Evolutionary conservation across 345 rosid genomes (phyloP).

Genomic region (Rhodamnia argentea): DNA sequence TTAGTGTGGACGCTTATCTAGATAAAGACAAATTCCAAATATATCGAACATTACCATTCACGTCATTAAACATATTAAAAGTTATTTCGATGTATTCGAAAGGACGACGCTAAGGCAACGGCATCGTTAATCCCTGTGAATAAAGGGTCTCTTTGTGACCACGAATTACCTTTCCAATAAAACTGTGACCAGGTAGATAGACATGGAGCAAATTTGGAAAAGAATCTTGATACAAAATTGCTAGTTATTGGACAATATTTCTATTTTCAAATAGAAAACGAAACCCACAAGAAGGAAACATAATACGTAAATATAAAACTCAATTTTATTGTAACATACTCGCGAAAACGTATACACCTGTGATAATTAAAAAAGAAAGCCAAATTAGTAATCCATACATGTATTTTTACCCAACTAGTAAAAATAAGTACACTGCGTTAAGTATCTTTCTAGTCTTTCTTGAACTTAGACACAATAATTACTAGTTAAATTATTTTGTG

Average conservation of each 20-base stretch:
- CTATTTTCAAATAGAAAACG: not conserved
- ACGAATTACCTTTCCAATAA: not conserved
- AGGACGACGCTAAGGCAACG: not conserved
- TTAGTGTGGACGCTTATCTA: not conserved
- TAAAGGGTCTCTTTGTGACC: not conserved
- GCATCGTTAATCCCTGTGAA: not conserved
- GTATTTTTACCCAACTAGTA: not conserved
- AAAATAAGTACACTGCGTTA: not conserved
- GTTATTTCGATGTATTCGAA: not conserved
- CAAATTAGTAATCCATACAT: not conserved
- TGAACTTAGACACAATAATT: not conserved
- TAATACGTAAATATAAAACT: not conserved
- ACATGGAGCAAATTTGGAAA: not conserved
- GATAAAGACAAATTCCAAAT: not conserved
- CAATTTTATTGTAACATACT: not conserved
- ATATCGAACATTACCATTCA: not conserved
- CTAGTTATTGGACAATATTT: not conserved
- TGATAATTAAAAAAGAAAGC: not conserved
- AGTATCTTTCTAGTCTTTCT: not conserved
- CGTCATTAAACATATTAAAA: not conserved
- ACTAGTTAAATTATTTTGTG: not conserved
- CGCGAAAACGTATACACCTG: not conserved
- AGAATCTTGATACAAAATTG: not conserved
- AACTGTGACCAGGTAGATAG: too few relatives aligned
- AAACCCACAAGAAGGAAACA: not conserved